phyloP scores from a whole-genome alignment of 805 yeast genomes.

The Ogataea sp. region DNA sequence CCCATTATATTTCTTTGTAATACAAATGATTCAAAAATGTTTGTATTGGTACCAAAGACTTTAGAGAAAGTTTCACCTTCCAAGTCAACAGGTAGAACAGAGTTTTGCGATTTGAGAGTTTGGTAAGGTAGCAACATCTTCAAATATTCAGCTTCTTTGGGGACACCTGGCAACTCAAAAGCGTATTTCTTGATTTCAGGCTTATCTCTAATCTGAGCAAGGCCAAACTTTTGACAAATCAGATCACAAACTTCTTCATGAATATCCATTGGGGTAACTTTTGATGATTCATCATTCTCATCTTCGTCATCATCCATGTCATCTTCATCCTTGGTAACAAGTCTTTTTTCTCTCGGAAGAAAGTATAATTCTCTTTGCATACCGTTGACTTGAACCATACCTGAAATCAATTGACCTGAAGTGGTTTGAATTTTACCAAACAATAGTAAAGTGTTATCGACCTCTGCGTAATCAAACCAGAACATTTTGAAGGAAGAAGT shows the following conservation, averaged over 20 bases:
- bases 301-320: slow-evolving; percentile 30
- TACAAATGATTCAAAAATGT: slow-evolving; percentile 79
- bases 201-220: slow-evolving; percentile 57
- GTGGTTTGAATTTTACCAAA: slow-evolving; percentile 72
- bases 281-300: slow-evolving; percentile 16
- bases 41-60: slow-evolving; percentile 72
- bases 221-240: slow-evolving; percentile 52
- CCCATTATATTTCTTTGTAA: slow-evolving; percentile 85
- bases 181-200: slow-evolving; percentile 76
- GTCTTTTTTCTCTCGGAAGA: slow-evolving; percentile 49
- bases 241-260: slow-evolving; percentile 69
- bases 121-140: slow-evolving; percentile 70
- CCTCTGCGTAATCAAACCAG: slow-evolving; percentile 87
- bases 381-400: slow-evolving; percentile 68
- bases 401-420: slow-evolving; percentile 56
- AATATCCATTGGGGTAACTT: slow-evolving; percentile 53
- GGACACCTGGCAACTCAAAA: slow-evolving; percentile 76
- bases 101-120: slow-evolving; percentile 44
- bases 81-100: slow-evolving; percentile 49
- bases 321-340: slow-evolving; percentile 19
- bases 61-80: slow-evolving; percentile 71
- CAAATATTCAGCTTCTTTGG: slow-evolving; percentile 71
- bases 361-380: slow-evolving; percentile 67
- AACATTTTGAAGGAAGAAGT: slow-evolving; percentile 52
- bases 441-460: slow-evolving; percentile 56